These are phyloP conservation scores for Saksenaea oblongispora DNA, from an alignment of 371 early-diverging fungal genomes.

Conservation along the genomic window DNA sequence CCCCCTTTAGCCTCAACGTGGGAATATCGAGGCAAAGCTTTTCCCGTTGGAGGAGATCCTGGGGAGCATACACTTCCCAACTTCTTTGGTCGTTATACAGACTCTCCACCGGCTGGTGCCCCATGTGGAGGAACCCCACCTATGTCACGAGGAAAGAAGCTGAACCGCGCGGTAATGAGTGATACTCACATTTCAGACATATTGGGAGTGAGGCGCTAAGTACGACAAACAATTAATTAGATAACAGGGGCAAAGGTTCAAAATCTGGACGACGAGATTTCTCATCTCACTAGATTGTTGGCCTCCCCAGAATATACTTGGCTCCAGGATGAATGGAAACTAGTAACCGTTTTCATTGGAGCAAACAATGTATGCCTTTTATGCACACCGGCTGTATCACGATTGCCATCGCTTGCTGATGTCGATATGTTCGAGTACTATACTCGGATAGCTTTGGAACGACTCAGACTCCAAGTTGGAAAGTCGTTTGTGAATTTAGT, in stretches of 20 bases:
- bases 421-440: slow-evolving; percentile 53
- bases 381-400: slow-evolving; percentile 43
- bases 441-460: slow-evolving; percentile 36
- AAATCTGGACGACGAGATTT: slow-evolving; percentile 33
- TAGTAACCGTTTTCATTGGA: slow-evolving; percentile 69
- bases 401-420: slow-evolving; percentile 40
- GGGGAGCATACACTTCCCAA: slow-evolving; percentile 61
- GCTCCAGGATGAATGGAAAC: slow-evolving; percentile 60
- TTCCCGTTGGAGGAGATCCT: slow-evolving; percentile 61
- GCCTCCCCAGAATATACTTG: slow-evolving; percentile 19
- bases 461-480: slow-evolving; percentile 42
- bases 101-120: slow-evolving; percentile 41
- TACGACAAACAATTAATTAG: slow-evolving; percentile 13
- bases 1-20: slow-evolving; percentile 55
- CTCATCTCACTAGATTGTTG: slow-evolving; percentile 24
- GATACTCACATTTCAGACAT: not conserved
- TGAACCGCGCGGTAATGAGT: slow-evolving; percentile 63
- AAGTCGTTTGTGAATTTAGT: slow-evolving; percentile 62
- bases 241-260: slow-evolving; percentile 60
- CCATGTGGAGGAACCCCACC: slow-evolving; percentile 58
- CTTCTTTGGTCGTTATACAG: slow-evolving; percentile 50
- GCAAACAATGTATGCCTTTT: slow-evolving; percentile 69
- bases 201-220: not conserved
- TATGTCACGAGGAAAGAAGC: slow-evolving; percentile 53
- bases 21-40: slow-evolving; percentile 69